A percentile compares a stretch with the other conserved stretches of the same genome.
phyloP scores from a whole-genome alignment of 2,329 filamentous ascomycete genomes.

The Diaporthe amygdali region DNA sequence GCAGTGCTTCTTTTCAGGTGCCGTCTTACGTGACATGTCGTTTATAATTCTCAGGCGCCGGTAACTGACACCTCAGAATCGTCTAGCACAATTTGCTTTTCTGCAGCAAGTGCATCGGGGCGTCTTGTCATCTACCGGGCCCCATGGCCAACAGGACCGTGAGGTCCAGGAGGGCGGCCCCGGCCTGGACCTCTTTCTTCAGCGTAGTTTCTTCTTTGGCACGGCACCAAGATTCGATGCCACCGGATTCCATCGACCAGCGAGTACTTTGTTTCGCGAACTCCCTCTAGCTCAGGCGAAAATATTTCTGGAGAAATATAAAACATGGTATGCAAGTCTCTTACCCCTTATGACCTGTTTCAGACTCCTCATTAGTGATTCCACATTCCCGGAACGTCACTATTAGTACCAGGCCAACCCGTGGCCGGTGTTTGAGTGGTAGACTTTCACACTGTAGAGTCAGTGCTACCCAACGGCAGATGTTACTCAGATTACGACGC shows the following conservation, averaged over 20 bases:
- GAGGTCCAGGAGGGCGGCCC: slow-evolving; percentile 33
- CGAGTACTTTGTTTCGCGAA: slow-evolving; percentile 4
- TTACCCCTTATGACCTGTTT: not conserved
- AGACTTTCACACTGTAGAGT: not conserved
- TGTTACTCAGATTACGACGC: not conserved
- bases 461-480: not conserved
- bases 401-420: no score
- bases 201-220: slow-evolving; percentile 37
- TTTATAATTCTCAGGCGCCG: no score
- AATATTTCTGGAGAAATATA: slow-evolving; percentile 29
- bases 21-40: not conserved
- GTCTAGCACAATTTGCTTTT: slow-evolving; percentile 32
- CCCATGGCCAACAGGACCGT: slow-evolving; percentile 23
- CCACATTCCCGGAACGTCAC: not conserved
- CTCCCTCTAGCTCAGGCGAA: slow-evolving; percentile 27
- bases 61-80: not conserved
- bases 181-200: slow-evolving; percentile 36
- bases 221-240: slow-evolving; percentile 31
- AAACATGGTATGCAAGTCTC: slow-evolving; percentile 15
- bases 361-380: no score
- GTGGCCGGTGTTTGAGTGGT: not conserved
- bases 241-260: slow-evolving; percentile 13
- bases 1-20: not conserved
- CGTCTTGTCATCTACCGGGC: slow-evolving; percentile 28
- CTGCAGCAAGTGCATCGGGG: slow-evolving; percentile 36